Base-by-base conservation (phyloP, 2,329 filamentous ascomycete species). In the Leptographium radiaticola region DNA sequence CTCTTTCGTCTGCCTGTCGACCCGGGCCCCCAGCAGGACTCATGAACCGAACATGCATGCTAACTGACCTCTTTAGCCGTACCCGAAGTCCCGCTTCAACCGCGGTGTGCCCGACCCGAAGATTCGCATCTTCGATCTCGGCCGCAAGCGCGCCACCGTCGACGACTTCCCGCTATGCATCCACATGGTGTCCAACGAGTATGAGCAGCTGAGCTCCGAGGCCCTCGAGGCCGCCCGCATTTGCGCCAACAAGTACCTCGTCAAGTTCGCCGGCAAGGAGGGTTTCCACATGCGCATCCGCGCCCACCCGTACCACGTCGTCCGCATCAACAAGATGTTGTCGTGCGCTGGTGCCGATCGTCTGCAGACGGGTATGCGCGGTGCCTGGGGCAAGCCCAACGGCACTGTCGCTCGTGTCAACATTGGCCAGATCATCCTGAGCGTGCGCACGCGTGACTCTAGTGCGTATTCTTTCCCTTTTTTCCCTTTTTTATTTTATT, bases 321-420 rank as follows among this genome's bases (percentile, higher is more conserved):
- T 98, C 82, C 93, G 93, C 78, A 98, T 98, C 90, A 98, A 98
- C 89, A 98, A 98, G 87, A 98, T 98, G 93, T 91, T 98, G 89
- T 97, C 93, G 72, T 98, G 93, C 76, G 93, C 93, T 70, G 93
- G 93, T 83, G 93, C 93, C 85, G 93, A 98, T 97, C 89, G 93
- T 86, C 82, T 98, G 76, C 93, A 98, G 79, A 98, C 93, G 67
- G 93, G 93, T 82, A 98, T 98, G 93, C 91, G 93, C 86, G 93
- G 93, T 85, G 93, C 93, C 67, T 98, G 89, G 85, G 93, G 93
- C 72, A 98, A 98, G 86, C 93, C 93, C 75, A 95, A 97, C 83
- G 93, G 93, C 72, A 86, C 83, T 69, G 93, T 98, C 70, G 93
- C 93, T 74, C 93, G 93, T 87, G 91, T 98, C 83, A 97, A 97